Evolutionary conservation across 208 protist species (phyloP).

Genomic region (Strigomonas culicis): DNA sequence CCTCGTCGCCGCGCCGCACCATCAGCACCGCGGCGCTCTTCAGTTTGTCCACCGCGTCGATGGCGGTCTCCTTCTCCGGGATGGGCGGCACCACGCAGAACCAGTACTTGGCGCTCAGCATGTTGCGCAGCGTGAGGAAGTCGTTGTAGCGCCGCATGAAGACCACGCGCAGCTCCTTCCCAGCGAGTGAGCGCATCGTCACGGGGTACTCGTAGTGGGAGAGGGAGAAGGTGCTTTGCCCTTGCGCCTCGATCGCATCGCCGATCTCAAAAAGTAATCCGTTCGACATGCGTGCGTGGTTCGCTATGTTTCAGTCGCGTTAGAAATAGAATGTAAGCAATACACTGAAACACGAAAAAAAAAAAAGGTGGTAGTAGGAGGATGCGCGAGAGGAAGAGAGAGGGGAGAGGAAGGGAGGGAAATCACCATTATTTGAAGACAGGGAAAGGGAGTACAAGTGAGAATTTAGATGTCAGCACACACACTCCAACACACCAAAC

Average conservation of each 20-base stretch:
- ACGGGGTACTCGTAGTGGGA: slow-evolving; percentile 82
- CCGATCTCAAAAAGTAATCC: slow-evolving; percentile 33
- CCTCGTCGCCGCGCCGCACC: neutral
- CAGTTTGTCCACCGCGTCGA: slow-evolving; percentile 55
- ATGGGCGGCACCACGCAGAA: slow-evolving; percentile 87
- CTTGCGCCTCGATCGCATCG: slow-evolving; percentile 36
- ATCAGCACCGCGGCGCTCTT: neutral
- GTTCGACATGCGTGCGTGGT: slow-evolving; percentile 5
- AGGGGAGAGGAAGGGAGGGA: too few species aligned
- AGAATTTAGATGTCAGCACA: too few species aligned
- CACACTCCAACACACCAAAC: too few species aligned
- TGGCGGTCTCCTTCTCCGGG: slow-evolving; percentile 81
- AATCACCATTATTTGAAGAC: too few species aligned
- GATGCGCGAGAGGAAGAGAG: too few species aligned
- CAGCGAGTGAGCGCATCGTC: slow-evolving; percentile 29
- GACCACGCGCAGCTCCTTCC: slow-evolving; percentile 23
- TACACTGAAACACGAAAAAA: slow-evolving; percentile 11
- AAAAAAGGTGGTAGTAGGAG: slow-evolving; percentile 13
- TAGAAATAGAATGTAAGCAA: neutral
- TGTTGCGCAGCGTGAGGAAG: slow-evolving; percentile 77
- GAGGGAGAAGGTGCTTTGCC: slow-evolving; percentile 66
- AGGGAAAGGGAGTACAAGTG: too few species aligned
- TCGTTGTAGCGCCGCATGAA: slow-evolving; percentile 84
- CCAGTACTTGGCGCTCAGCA: slow-evolving; percentile 58
- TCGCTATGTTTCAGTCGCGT: neutral